Conservation (phyloP, 2,329 filamentous ascomycete genomes). For the Aotearoamyces nothofagi region DNA sequence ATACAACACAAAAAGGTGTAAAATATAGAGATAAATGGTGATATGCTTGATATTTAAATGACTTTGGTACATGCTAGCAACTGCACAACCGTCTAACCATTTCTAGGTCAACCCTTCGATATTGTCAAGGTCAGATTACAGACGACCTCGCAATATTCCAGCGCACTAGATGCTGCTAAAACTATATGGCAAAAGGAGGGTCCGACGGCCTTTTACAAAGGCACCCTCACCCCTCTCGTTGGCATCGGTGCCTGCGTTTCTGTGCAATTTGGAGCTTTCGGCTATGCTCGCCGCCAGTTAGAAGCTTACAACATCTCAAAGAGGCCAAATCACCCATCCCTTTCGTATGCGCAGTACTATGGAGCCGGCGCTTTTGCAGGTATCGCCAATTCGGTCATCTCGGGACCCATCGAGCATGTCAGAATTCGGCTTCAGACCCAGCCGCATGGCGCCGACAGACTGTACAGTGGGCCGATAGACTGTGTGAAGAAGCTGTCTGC, state of each 20-base stretch:
- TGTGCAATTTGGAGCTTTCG: constrained; percentile 97
- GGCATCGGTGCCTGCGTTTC: constrained; percentile 96
- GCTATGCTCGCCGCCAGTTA: constrained; percentile 75
- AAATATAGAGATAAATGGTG: too few species aligned
- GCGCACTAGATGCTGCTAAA: constrained; percentile 64
- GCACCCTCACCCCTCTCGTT: constrained; percentile 83
- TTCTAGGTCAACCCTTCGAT: constrained; percentile 61
- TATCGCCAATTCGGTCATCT: constrained; percentile 76
- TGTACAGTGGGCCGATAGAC: constrained; percentile 78
- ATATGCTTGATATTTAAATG: too few species aligned
- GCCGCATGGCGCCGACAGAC: constrained; percentile 63
- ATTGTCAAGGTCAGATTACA: constrained; percentile 97
- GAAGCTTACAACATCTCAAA: constrained; percentile 53
- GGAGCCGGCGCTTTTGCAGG: constrained; percentile 83
- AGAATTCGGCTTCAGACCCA: constrained; percentile 93
- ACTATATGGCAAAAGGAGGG: constrained; percentile 84
- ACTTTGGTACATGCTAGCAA: too few species aligned
- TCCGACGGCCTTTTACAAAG: constrained; percentile 91
- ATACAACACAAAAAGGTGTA: too few species aligned
- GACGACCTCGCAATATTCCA: constrained; percentile 68
- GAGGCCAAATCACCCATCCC: constrained; percentile 24
- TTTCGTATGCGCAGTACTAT: constrained; percentile 81
- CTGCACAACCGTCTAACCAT: too few species aligned
- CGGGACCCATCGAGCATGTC: constrained; percentile 89
- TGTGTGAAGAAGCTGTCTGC: constrained; percentile 73